These are phyloP conservation scores for Xylaria palmicola DNA, from an alignment of 495 filamentous ascomycete species.

Conservation along the genomic window DNA sequence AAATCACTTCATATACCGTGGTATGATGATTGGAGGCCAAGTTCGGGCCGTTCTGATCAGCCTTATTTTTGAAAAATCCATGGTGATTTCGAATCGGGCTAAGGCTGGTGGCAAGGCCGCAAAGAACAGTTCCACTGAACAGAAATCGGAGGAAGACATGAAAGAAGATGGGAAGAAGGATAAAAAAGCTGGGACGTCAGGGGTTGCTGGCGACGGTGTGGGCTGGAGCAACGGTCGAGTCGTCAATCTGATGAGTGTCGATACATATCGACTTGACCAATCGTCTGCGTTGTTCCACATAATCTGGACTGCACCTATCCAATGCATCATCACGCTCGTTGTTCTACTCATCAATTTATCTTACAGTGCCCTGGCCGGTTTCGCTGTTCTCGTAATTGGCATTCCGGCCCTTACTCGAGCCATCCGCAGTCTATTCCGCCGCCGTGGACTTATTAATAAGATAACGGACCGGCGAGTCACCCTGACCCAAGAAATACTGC, in stretches of 20 bases:
- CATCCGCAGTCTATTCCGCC: constrained; percentile 66
- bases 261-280: constrained; percentile 86
- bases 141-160: constrained; percentile 30
- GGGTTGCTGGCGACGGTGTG: constrained; percentile 61
- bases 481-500: constrained; percentile 88
- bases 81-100: constrained; percentile 76
- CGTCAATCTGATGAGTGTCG: constrained; percentile 88
- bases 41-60: constrained; percentile 70
- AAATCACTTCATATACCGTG: constrained; percentile 80
- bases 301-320: constrained; percentile 79
- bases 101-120: constrained; percentile 63
- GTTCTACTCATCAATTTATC: constrained; percentile 80
- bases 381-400: constrained; percentile 74
- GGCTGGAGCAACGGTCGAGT: constrained; percentile 92
- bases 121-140: constrained; percentile 23
- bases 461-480: constrained; percentile 89
- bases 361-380: constrained; percentile 86
- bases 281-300: constrained; percentile 87
- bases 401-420: constrained; percentile 72
- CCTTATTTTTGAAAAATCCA: constrained; percentile 76
- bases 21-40: constrained; percentile 79
- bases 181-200: constrained; percentile 42
- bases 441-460: constrained; percentile 79
- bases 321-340: constrained; percentile 72
- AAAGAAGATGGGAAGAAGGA: constrained; percentile 35